Evolutionary conservation across 352 stramenopile genomes (phyloP), one percentile per base, ranked within the genome.

Genomic region (Aphanomyces euteiches): DNA sequence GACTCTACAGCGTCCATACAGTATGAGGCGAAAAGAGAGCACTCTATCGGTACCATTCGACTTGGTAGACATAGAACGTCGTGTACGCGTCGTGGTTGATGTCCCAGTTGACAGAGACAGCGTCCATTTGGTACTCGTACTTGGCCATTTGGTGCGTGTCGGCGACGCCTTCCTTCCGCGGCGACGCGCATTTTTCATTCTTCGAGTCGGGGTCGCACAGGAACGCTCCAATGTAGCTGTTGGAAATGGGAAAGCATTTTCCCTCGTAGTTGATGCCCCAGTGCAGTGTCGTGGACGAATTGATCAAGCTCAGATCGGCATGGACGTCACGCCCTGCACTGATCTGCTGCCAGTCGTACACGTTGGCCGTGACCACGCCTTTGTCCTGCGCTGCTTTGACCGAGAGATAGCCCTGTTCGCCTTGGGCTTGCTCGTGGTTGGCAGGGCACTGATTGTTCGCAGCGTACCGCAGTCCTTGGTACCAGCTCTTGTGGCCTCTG

Each of bases 31-130:
- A 40, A 56, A 21, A 10, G 15, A 3, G 12, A 15, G 40, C 19
- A n/a, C 38, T 37, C 56, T 17, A 39, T 59, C 50, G 6, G 28
- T 39, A 61, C 68, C 70, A 79, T 57, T 79, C 80, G 5, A 79
- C 38, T 41, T 73, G 67, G 41, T 77, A 79, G 5, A 43, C 73
- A 4, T 75, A 65, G 66, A 78, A 89, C 41, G 72, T 90, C 73
- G 74, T 83, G 82, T 91, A 90, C 73, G 73, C 92, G 7, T 66
- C 76, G 6, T 80, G 59, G 39, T 78, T 83, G 7, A 97, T 70
- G 41, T 88, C 81, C 74, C 89, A 88, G 67, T 93, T 91, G 37
- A 83, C 80, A 43, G 88, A 93, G 19, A 96, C 81, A 7, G 90
- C 85, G 79, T 97, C 90, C 19, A 86, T 89, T 67, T 95, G 78